Evolutionary conservation across 805 yeast genomes (phyloP).

Genomic region (Starmerella khaoyaiensis): DNA sequence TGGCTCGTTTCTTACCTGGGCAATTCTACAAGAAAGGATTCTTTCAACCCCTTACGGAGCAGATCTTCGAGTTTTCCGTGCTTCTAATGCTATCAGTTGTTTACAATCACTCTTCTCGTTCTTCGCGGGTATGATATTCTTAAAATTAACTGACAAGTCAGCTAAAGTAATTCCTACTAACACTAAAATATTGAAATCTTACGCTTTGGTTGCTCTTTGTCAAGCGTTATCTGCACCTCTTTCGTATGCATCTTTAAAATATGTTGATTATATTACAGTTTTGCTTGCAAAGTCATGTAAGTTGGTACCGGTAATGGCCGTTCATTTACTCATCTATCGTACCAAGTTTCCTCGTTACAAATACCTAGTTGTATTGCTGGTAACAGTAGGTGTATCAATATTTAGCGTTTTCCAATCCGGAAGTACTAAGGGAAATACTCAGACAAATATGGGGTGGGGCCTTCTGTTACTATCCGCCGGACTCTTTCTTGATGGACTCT

Average conservation of each 20-base stretch:
- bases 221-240: slow-evolving; percentile 75
- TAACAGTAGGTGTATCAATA: slow-evolving; percentile 69
- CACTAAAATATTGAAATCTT: slow-evolving; percentile 16
- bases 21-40: slow-evolving; percentile 78
- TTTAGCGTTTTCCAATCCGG: slow-evolving; percentile 44
- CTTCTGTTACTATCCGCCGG: slow-evolving; percentile 44
- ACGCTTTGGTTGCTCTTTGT: slow-evolving; percentile 32
- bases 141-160: slow-evolving; percentile 28
- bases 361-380: slow-evolving; percentile 60
- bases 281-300: slow-evolving; percentile 88
- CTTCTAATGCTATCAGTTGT: slow-evolving; percentile 66
- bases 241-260: slow-evolving; percentile 61
- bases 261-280: slow-evolving; percentile 76
- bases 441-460: slow-evolving; percentile 36
- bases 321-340: slow-evolving; percentile 59
- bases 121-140: slow-evolving; percentile 50
- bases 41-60: slow-evolving; percentile 60
- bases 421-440: slow-evolving; percentile 4
- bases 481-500: slow-evolving; percentile 75
- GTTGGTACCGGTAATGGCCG: slow-evolving; percentile 82
- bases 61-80: slow-evolving; percentile 44
- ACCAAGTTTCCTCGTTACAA: slow-evolving; percentile 62
- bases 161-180: slow-evolving; percentile 22
- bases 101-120: slow-evolving; percentile 66
- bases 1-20: slow-evolving; percentile 81